Conservation (phyloP, 768 basidiomycete species). For the Leccinum truebloodii region DNA sequence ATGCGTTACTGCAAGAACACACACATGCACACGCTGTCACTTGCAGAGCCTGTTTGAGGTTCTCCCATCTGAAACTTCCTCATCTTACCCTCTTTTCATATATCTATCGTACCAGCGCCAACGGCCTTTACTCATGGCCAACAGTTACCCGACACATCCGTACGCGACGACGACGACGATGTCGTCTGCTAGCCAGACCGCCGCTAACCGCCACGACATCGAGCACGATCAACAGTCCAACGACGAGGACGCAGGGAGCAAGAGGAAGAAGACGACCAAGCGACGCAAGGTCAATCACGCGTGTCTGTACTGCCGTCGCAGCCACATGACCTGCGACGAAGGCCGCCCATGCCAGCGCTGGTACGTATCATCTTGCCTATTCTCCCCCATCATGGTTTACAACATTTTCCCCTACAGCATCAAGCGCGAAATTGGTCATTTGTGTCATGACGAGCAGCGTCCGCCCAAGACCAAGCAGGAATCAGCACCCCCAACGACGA, state of each 20-base stretch:
- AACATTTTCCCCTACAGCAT: constrained; percentile 51
- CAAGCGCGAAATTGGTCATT: constrained; percentile 93
- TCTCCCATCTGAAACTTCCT: constrained; percentile 25
- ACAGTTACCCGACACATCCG: constrained; percentile 27
- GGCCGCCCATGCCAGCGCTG: constrained; percentile 91
- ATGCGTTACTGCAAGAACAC: background rate
- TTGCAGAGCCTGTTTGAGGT: constrained; percentile 15
- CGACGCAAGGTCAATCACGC: constrained; percentile 90
- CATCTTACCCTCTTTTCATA: background rate
- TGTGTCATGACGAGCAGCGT: constrained; percentile 87
- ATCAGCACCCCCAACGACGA: constrained; percentile 6
- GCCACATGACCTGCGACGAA: constrained; percentile 92
- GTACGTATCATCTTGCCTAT: constrained; percentile 46
- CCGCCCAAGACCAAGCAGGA: constrained; percentile 50
- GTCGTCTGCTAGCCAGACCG: constrained; percentile 13
- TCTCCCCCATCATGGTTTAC: background rate
- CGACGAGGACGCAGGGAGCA: constrained; percentile 34
- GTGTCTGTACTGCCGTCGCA: constrained; percentile 88
- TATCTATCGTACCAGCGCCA: constrained; percentile 7
- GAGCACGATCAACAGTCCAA: constrained; percentile 31
- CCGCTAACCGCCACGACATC: constrained; percentile 17
- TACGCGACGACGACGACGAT: constrained; percentile 26
- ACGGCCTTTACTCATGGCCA: constrained; percentile 22
- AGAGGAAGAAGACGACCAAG: constrained; percentile 53
- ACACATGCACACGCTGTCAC: constrained; percentile 22